Percentiles rank a stretch among this genome's conserved stretches.
phyloP scores from a whole-genome alignment of 768 basidiomycete genomes.

The Tulasnella sp. region DNA sequence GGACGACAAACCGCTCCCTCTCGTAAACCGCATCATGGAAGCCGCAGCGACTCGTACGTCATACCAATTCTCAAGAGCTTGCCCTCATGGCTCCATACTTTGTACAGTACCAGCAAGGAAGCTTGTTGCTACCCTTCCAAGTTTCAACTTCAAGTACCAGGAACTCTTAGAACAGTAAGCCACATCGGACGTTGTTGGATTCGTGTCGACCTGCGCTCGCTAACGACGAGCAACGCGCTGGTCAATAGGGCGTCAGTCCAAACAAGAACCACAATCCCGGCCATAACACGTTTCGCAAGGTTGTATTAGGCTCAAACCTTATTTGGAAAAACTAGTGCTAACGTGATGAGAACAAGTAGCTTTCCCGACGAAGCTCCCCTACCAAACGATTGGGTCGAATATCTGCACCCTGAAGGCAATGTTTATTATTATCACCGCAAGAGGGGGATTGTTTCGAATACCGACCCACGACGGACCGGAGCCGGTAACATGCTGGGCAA shows the following conservation, averaged over 20 bases:
- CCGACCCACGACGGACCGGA: not conserved
- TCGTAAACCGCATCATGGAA: no score
- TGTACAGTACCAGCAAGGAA: not conserved
- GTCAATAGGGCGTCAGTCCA: not conserved
- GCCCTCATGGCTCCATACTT: no score
- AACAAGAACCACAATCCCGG: not conserved
- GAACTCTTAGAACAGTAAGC: not conserved
- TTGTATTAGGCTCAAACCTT: not conserved
- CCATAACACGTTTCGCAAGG: not conserved
- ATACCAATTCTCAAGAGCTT: no score
- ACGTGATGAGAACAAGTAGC: not conserved
- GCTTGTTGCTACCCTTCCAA: not conserved
- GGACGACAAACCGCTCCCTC: no score
- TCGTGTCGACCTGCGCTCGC: not conserved
- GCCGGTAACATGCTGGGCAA: not conserved
- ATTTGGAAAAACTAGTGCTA: not conserved
- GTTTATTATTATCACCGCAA: not conserved
- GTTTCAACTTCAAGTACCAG: not conserved
- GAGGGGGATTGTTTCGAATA: not conserved
- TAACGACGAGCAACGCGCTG: not conserved
- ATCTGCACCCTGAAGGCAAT: conserved; percentile 6
- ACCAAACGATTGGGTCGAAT: not conserved
- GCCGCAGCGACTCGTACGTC: no score
- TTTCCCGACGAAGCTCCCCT: not conserved
- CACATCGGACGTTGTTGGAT: not conserved